Evolutionary conservation across 352 stramenopile species (phyloP), one percentile per base, ranked within the genome.

Genomic region (Pythium phragmitis): DNA sequence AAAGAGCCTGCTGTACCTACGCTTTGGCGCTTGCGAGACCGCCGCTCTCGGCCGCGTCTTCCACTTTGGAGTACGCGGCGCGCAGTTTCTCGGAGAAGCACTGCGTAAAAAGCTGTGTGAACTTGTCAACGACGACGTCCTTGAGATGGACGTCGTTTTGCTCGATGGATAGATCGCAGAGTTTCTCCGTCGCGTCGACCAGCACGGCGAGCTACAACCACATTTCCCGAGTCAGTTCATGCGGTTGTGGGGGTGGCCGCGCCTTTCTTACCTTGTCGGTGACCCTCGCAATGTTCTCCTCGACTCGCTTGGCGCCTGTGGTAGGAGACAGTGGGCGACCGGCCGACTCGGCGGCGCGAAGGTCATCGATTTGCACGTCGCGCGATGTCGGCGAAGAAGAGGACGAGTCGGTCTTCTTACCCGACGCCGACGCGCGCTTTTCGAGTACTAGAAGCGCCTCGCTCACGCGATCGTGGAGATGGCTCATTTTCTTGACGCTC

Each of bases 61-160:
- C 82, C 12, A 86, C 77, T 51, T 89, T 88, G 8, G 72, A 72
- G 67, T 87, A 90, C 30, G 85, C 70, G 0, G 69, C 66, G 33
- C 75, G 69, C 16, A 89, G 55, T 50, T 86, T 88, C 36, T 91
- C 79, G 9, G 80, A 85, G 66, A 93, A 94, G 62, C 82, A 94
- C 30, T 90, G 77, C 17, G 82, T 87, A 66, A 92, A 91, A 12
- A 87, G 65, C 45, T 83, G 72, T 9, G 74, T 82, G 23, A 90
- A 65, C 60, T 86, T 82, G 59, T 80, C 77, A 33, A 90, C 59
- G 37, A 92, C 73, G 3, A 89, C 73, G 49, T 91, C 77, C 66
- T 94, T 92, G 5, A 92, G 50, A 50, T 79, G 87, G 50, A 87
- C 64, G 30, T 93, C 81, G 56, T 86, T 82, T 51, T 94, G 79